Evolutionary conservation across 768 basidiomycete species (phyloP), one percentile per base, ranked within the genome.

Genomic region (Coprinopsis sp.): DNA sequence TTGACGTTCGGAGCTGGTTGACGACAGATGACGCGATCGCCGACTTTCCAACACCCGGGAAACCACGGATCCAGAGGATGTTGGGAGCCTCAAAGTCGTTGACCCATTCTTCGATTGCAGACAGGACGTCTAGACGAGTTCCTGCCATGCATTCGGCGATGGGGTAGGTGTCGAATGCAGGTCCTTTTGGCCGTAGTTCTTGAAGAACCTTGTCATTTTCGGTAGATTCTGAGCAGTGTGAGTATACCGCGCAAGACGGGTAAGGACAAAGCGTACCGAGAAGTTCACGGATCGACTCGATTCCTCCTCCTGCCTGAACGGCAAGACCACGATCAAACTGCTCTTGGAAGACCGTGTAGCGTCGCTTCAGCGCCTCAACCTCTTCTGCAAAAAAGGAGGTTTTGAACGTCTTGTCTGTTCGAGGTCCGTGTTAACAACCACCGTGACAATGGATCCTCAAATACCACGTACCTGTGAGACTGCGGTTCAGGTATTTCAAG

Each of bases 1-100:
- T 30, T 3, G n/a, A 38, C 3, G 12, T 19, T 1, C 36, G 40
- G 8, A 56, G 33, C 14, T 38, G 34, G 13, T n/a, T 37, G 10
- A 46, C 46, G 25, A 57, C 38, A 11, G 45, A 51, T 2, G 51
- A 44, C 3, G 55, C 53, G 11, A 59, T 50, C 18, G 58, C 39
- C 14, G 59, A 60, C 22, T 62, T 62, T 11, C 60, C 60, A 2
- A 51, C 55, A 14, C 58, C 58, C 8, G 58, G 58, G 46, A 42
- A 47, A 5, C 60, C 60, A 6, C 34, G 38, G 23, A 61, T 38
- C 58, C 56, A 57, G 22, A 57, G 47, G 12, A 61, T 53, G 37
- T 59, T 61, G 3, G 22, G 30, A 19, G 50, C 52, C 10, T 51
- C 38, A 16, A 48, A 6, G 41, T 57, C 51, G 33, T 51, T 33